These are phyloP conservation scores for Fragilariopsis cylindrus DNA, from an alignment of 108 stramenopile genomes.

Conservation along the genomic window DNA sequence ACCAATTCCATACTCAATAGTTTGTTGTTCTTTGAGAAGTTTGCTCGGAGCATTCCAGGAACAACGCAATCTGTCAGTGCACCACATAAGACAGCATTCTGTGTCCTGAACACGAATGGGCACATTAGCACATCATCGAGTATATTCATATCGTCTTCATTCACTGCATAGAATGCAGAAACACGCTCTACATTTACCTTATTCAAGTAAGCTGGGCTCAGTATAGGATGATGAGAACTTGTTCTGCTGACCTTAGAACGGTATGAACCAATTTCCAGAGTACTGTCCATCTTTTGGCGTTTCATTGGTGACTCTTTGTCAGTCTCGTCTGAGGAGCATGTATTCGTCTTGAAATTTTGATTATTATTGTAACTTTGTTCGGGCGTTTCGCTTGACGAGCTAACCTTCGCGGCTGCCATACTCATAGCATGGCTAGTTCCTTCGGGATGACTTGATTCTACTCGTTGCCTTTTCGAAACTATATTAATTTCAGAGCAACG, in stretches of 20 bases:
- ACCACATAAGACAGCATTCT: conserved; percentile 75
- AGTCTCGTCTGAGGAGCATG: conserved; percentile 1
- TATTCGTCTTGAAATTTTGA: not conserved
- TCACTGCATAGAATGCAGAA: conserved; percentile 63
- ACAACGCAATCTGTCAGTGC: conserved; percentile 73
- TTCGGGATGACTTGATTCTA: not conserved
- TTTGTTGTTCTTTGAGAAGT: conserved; percentile 69
- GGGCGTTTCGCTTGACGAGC: conserved; percentile 9
- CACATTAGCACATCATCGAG: conserved; percentile 82
- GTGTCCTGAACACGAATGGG: conserved; percentile 77
- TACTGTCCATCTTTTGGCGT: not conserved
- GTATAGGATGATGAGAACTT: conserved; percentile 4
- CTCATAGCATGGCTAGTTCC: not conserved
- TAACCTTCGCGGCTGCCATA: not conserved
- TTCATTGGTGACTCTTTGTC: not conserved
- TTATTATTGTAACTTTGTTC: not conserved
- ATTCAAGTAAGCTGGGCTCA: conserved; percentile 6
- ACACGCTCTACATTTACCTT: conserved; percentile 19
- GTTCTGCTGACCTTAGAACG: not conserved
- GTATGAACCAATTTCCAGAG: not conserved
- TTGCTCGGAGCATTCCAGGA: conserved; percentile 79
- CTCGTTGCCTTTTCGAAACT: not conserved
- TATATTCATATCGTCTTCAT: conserved; percentile 83
- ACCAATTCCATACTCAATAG: conserved; percentile 72
- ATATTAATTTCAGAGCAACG: conserved; percentile 9